Percentiles rank a stretch among this genome's conserved stretches.
Evolutionary conservation across 441 rosid species (phyloP).

Genomic region (Corymbia citriodora): DNA sequence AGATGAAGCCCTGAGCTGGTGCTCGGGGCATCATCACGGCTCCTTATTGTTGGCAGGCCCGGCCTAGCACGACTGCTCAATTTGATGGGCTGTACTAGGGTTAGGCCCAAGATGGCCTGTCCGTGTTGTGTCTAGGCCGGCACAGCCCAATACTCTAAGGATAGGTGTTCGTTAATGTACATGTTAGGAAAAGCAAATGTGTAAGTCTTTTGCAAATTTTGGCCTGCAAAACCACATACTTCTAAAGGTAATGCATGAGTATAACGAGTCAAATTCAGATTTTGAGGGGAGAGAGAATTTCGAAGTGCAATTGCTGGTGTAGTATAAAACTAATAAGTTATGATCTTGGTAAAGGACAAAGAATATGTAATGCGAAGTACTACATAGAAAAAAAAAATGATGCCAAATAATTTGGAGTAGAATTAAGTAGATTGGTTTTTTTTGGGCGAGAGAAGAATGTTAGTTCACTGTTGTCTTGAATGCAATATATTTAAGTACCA

Average conservation of each 20-base stretch:
- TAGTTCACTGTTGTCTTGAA: background rate
- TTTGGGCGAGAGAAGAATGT: background rate
- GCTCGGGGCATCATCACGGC: background rate
- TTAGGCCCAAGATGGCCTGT: background rate
- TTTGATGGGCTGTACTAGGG: background rate
- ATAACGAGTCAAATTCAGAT: background rate
- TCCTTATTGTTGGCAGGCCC: background rate
- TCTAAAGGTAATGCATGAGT: background rate
- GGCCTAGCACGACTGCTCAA: background rate
- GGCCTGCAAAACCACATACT: background rate
- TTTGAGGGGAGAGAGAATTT: background rate
- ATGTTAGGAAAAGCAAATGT: background rate
- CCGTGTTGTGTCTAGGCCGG: background rate
- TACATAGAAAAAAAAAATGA: background rate
- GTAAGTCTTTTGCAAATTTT: background rate
- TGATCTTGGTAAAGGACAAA: background rate
- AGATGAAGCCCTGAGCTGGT: background rate
- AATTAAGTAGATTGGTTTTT: background rate
- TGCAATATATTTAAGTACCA: background rate
- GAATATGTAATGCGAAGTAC: background rate
- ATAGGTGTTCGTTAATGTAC: background rate
- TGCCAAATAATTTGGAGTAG: background rate
- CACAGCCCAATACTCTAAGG: background rate
- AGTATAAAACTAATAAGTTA: background rate
- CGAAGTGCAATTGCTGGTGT: background rate